A percentile compares a stretch with the other conserved stretches of the same genome.
phyloP scores from a whole-genome alignment of 805 yeast genomes.

The Brettanomyces sp. region DNA sequence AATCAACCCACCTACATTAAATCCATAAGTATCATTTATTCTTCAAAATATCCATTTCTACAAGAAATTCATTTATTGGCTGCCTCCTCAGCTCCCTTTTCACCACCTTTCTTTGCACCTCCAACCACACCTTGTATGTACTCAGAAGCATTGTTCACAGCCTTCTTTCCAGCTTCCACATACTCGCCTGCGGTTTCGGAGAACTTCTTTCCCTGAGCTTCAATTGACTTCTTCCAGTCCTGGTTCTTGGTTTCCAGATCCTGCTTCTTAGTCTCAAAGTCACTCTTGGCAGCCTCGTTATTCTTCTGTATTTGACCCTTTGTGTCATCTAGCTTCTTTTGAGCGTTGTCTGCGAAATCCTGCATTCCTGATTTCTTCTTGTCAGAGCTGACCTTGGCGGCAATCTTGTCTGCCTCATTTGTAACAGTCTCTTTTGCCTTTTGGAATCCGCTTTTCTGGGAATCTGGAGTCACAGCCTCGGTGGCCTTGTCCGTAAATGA shows the following conservation, averaged over 20 bases:
- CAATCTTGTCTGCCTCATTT: slow-evolving; percentile 55
- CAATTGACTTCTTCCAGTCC: neutral
- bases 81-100: slow-evolving; percentile 25
- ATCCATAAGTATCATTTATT: no score
- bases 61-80: neutral
- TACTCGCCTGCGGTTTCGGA: slow-evolving; percentile 33
- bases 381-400: slow-evolving; percentile 53
- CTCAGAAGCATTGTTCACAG: slow-evolving; percentile 38
- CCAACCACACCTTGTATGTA: slow-evolving; percentile 53
- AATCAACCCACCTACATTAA: no score
- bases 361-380: slow-evolving; percentile 61
- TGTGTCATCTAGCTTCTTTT: slow-evolving; percentile 30
- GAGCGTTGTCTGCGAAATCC: slow-evolving; percentile 37
- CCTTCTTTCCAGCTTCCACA: slow-evolving; percentile 39
- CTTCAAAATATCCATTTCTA: neutral
- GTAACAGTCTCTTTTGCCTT: slow-evolving; percentile 68
- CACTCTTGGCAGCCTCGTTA: slow-evolving; percentile 23
- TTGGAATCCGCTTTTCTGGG: slow-evolving; percentile 55
- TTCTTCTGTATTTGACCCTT: slow-evolving; percentile 1
- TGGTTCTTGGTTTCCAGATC: neutral
- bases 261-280: no score
- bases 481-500: slow-evolving; percentile 55
- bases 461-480: slow-evolving; percentile 67
- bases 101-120: slow-evolving; percentile 43
- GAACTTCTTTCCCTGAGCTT: neutral